phyloP scores from a whole-genome alignment of 768 basidiomycete genomes.

The Tylopilus sp. region DNA sequence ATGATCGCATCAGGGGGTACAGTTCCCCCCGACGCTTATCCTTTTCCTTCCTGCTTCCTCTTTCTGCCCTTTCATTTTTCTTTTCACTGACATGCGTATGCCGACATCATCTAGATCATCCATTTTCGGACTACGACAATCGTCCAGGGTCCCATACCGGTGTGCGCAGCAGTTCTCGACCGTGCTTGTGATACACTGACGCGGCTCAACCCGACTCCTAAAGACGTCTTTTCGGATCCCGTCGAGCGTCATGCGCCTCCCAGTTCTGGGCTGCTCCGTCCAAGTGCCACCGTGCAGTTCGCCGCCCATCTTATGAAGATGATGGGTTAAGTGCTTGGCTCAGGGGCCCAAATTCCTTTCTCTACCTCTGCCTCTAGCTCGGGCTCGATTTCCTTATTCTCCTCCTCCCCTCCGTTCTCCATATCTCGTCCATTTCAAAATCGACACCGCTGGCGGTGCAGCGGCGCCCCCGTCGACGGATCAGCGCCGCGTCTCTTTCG shows the following conservation, averaged over 20 bases:
- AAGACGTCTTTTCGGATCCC: not conserved
- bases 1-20: not conserved
- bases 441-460: too few species aligned
- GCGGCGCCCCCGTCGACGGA: too few species aligned
- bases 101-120: not conserved
- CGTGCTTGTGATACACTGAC: not conserved
- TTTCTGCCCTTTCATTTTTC: too few species aligned
- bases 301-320: not conserved
- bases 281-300: not conserved
- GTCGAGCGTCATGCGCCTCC: not conserved
- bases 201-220: not conserved
- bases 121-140: not conserved
- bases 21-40: not conserved
- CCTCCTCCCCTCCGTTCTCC: too few species aligned
- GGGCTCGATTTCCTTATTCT: not conserved
- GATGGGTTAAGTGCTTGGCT: too few species aligned
- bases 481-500: too few species aligned
- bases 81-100: not conserved
- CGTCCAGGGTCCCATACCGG: not conserved
- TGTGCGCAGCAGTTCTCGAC: not conserved
- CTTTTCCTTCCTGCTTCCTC: not conserved
- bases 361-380: too few species aligned
- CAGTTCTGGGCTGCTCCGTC: not conserved
- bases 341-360: too few species aligned
- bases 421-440: too few species aligned